A percentile compares a stretch with the other conserved stretches of the same genome.
These are phyloP conservation scores for Phaeosphaeriaceae sp. DNA, from an alignment of 2,329 filamentous ascomycete species.

Conservation along the genomic window DNA sequence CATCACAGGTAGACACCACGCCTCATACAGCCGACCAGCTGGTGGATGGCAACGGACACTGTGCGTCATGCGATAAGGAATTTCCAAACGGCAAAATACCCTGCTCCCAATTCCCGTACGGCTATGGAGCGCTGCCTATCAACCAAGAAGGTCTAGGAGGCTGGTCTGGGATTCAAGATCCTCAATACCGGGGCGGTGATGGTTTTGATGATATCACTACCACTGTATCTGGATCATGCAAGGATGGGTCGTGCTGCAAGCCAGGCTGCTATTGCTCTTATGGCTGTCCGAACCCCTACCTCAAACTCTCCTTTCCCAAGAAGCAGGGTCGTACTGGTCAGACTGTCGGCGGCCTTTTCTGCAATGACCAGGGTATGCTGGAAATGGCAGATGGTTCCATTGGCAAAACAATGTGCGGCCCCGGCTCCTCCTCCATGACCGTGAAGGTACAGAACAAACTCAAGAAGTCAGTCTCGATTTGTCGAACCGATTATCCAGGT, in stretches of 20 bases:
- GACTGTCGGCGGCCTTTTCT: conserved; percentile 87
- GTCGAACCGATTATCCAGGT: conserved; percentile 96
- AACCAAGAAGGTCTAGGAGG: conserved; percentile 73
- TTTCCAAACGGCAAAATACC: conserved; percentile 79
- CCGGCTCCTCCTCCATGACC: conserved; percentile 67
- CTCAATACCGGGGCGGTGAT: conserved; percentile 37
- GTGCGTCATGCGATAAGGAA: conserved; percentile 64
- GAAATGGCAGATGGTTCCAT: conserved; percentile 68
- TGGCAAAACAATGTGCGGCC: conserved; percentile 74
- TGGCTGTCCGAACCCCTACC: conserved; percentile 86
- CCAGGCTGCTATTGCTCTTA: conserved; percentile 83
- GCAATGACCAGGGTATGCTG: conserved; percentile 77
- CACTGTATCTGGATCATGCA: conserved; percentile 67
- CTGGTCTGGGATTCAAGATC: conserved; percentile 80
- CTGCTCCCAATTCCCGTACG: conserved; percentile 77
- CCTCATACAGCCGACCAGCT: conserved; percentile 22
- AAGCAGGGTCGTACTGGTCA: conserved; percentile 80
- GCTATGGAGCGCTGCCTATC: conserved; percentile 79
- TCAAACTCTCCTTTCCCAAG: conserved; percentile 88
- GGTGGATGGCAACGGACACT: conserved; percentile 30
- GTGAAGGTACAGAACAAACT: conserved; percentile 81
- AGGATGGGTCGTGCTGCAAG: conserved; percentile 64
- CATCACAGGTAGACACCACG: conserved; percentile 22
- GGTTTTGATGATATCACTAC: conserved; percentile 65
- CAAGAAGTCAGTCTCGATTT: conserved; percentile 71